Evolutionary conservation across 768 basidiomycete species (phyloP), one percentile per base, ranked within the genome.

Genomic region (Brasilioporus rufonigricans): DNA sequence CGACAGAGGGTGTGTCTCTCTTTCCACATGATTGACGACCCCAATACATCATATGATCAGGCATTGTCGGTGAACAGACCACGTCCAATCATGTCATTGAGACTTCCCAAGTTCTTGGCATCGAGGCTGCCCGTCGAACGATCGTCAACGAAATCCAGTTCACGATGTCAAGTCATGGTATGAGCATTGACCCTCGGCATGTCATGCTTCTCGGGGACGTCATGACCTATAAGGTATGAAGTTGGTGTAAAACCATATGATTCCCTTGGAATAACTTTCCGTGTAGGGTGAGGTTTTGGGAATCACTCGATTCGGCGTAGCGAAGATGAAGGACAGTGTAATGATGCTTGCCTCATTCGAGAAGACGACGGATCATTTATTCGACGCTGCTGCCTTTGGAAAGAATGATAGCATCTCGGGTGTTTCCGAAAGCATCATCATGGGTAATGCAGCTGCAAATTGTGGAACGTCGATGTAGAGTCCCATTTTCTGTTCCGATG

Each of bases 281-380:
- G 1, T 38, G 1, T 67, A 95, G 91, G 97, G 97, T 40, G 96
- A 98, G 69, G 94, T 98, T 1, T 76, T 99, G 48, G 97, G 97
- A 43, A 98, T 99, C 71, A 99, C 97, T 8, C 90, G 97, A 29
- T 98, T 98, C 72, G 97, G 97, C 67, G 96, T 99, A 24, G 92
- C 95, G 9, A 98, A 98, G 76, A 98, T 98, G 93, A 98, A 98
- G 72, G 97, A 99, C 72, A 93, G 92, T 65, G 95, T 98, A 1
- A 83, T 99, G 64, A 99, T 98, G 97, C 77, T 98, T 64, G 97
- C 97, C 11, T 97, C 93, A 24, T 99, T 99, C 72, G 97, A 99
- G 74, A 98, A 98, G 77, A 98, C 97, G 16, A 99, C 97, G 14
- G 97, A 99, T 76, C 97, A 99, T 71, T 75, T 99, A 56, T 99